phyloP scores from a whole-genome alignment of 176 grass and related monocot species.

The Oryza officinalis region DNA sequence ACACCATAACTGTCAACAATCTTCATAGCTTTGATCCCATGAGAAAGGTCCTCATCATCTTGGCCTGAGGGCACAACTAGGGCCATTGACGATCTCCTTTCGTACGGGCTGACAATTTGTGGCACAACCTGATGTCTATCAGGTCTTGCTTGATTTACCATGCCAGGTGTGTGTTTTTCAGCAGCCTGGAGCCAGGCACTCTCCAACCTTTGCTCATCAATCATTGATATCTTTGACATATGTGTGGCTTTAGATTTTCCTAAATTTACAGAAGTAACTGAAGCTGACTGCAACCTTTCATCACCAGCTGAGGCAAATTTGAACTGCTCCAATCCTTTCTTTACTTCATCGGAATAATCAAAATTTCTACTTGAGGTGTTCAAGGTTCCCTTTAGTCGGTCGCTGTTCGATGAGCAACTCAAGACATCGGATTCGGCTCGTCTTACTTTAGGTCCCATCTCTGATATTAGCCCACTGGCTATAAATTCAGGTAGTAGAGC shows the following conservation, averaged over 20 bases:
- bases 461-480: constrained; percentile 10
- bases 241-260: constrained; percentile 27
- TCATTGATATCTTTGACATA: constrained; percentile 24
- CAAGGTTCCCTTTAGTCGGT: constrained; percentile 30
- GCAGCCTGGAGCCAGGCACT: constrained; percentile 70
- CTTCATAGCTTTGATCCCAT: constrained; percentile 64
- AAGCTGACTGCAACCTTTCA: constrained; percentile 17
- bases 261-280: constrained; percentile 22
- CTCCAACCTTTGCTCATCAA: constrained; percentile 67
- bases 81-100: constrained; percentile 28
- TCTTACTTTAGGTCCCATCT: constrained; percentile 37
- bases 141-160: constrained; percentile 47
- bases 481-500: constrained; percentile 44
- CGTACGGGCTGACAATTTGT: constrained; percentile 40
- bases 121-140: constrained; percentile 60
- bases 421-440: constrained; percentile 30
- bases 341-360: constrained; percentile 39
- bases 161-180: constrained; percentile 52
- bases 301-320: constrained; percentile 5
- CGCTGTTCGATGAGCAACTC: constrained; percentile 36
- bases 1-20: constrained; percentile 39
- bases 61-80: constrained; percentile 39
- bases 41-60: constrained; percentile 51
- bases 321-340: constrained; percentile 30
- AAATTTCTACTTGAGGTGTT: constrained; percentile 44